Percentiles rank a stretch among this genome's conserved stretches.
phyloP scores from a whole-genome alignment of 2,329 filamentous ascomycete genomes.

The Penicillium sp. region DNA sequence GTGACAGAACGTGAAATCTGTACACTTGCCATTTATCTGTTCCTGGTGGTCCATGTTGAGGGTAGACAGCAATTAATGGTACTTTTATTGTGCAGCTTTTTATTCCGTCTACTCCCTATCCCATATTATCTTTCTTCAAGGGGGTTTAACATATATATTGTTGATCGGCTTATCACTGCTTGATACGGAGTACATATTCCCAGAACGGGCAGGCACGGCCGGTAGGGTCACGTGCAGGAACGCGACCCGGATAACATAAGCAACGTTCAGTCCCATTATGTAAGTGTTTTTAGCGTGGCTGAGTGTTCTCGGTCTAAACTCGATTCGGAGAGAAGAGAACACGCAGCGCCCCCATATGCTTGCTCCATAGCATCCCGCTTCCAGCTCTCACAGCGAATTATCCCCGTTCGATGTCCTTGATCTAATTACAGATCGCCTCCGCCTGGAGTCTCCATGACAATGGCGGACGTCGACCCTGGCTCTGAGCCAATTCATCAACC shows the following conservation, averaged over 20 bases:
- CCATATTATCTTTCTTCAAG: not conserved
- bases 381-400: not conserved
- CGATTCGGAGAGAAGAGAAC: conserved; percentile 27
- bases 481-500: conserved; percentile 32
- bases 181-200: not conserved
- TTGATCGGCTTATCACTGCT: not conserved
- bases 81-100: not conserved
- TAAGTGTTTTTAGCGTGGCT: conserved; percentile 4
- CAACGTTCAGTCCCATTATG: not conserved
- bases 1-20: not conserved
- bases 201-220: not conserved
- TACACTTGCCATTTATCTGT: not conserved
- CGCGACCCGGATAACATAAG: not conserved
- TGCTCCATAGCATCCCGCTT: not conserved
- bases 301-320: conserved; percentile 10
- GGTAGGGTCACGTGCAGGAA: not conserved
- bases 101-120: not conserved
- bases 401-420: conserved; percentile 21
- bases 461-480: conserved; percentile 43
- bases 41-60: not conserved
- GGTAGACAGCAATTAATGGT: not conserved
- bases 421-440: conserved; percentile 27
- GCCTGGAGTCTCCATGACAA: conserved; percentile 40
- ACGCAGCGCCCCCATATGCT: conserved; percentile 9
- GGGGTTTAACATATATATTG: not conserved